Percentiles rank a stretch among this genome's conserved stretches.
These are phyloP conservation scores for Candida koratica DNA, from an alignment of 805 yeast species.

Conservation along the genomic window DNA sequence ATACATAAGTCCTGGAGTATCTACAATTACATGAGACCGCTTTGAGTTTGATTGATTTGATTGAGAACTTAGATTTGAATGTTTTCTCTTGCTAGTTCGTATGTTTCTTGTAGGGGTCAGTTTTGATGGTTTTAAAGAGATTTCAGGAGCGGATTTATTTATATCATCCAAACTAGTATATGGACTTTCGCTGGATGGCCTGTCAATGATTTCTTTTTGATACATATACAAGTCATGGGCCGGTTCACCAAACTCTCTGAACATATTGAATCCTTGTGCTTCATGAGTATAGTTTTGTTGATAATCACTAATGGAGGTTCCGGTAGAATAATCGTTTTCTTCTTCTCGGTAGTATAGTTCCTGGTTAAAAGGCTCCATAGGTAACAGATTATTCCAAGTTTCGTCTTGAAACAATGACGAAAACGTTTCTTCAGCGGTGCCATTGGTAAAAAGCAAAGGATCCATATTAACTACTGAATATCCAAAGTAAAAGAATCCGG, in stretches of 20 bases:
- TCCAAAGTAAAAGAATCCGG: too few relatives aligned
- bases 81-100: background rate
- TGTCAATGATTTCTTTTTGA: background rate
- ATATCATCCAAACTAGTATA: background rate
- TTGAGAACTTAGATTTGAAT: background rate
- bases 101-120: background rate
- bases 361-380: background rate
- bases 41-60: background rate
- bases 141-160: background rate
- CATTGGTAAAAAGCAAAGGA: too few relatives aligned
- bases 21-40: background rate
- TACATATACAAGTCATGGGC: background rate
- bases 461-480: too few relatives aligned
- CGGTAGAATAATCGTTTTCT: background rate
- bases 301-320: background rate
- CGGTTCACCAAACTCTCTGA: background rate
- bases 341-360: background rate
- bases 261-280: background rate
- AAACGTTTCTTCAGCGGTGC: background rate
- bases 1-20: background rate
- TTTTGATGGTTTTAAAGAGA: background rate
- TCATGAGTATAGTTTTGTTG: background rate
- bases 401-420: background rate
- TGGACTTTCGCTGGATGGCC: background rate
- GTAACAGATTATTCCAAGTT: background rate